phyloP scores from a whole-genome alignment of 1,284 basidiomycete species.

The Sporisorium sorghi region DNA sequence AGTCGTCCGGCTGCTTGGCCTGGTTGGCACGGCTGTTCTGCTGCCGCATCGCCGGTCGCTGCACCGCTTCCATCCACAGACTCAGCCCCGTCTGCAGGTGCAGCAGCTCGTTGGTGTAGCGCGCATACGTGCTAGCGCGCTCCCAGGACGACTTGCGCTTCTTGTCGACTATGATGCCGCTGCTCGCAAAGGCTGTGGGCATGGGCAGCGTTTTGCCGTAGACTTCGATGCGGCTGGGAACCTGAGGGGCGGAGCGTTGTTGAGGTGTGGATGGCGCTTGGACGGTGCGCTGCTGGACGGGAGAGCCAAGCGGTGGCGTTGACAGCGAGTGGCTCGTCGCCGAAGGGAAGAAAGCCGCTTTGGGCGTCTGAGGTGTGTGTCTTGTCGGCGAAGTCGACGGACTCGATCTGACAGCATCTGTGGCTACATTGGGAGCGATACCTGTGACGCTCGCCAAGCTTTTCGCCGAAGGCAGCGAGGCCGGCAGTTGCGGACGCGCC shows the following conservation, averaged over 20 bases:
- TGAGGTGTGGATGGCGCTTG: conserved; percentile 10
- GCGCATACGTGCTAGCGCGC: conserved; percentile 56
- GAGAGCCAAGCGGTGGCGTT: conserved; percentile 26
- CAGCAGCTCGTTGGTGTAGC: conserved; percentile 58
- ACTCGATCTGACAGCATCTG: conserved; percentile 15
- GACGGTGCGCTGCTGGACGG: conserved; percentile 16
- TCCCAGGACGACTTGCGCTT: conserved; percentile 55
- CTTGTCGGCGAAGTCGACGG: conserved; percentile 19
- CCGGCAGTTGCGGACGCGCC: conserved; percentile 12
- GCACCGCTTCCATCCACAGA: conserved; percentile 56
- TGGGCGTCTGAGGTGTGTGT: conserved; percentile 13
- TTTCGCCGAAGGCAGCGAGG: conserved; percentile 26
- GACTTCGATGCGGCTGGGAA: conserved; percentile 42
- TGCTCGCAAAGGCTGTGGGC: conserved; percentile 51
- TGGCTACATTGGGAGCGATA: neutral
- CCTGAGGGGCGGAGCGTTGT: neutral
- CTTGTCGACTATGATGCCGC: conserved; percentile 49
- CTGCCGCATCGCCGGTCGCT: conserved; percentile 48
- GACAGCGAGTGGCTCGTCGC: conserved; percentile 11
- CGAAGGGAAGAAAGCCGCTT: conserved; percentile 7
- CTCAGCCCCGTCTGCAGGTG: conserved; percentile 48
- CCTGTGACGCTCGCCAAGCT: conserved; percentile 34
- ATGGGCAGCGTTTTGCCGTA: conserved; percentile 57
- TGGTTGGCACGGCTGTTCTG: conserved; percentile 23
- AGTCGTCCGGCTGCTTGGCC: conserved; percentile 13